phyloP scores from a whole-genome alignment of 202 grass and related monocot species.

The Saccharum hybrid region DNA sequence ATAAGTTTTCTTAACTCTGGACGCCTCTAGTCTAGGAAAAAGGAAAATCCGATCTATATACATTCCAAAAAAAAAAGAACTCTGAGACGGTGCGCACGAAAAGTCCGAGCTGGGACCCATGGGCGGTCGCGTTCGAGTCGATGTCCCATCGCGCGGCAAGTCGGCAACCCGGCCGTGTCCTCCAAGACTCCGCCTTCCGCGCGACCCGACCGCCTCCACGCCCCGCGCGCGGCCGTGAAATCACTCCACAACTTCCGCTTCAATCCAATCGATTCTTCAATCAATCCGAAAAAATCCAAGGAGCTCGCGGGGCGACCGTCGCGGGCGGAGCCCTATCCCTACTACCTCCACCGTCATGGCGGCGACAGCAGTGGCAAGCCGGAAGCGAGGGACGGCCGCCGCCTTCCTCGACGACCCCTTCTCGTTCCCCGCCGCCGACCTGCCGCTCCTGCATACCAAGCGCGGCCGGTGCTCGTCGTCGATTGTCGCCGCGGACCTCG shows the following conservation, averaged over 20 bases:
- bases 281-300: background rate
- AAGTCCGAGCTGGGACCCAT: no score
- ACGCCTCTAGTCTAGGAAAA: no score
- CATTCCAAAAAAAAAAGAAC: no score
- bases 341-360: background rate
- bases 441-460: background rate
- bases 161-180: constrained; percentile 14
- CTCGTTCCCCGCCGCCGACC: background rate
- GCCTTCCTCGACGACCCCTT: constrained; percentile 35
- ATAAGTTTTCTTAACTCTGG: no score
- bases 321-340: constrained; percentile 15
- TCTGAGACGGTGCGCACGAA: no score
- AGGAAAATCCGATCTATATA: no score
- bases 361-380: background rate
- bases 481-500: constrained; percentile 28
- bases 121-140: no score
- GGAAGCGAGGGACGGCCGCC: constrained; percentile 39
- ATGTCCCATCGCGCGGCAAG: constrained; percentile 18
- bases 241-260: background rate
- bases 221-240: background rate
- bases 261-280: background rate
- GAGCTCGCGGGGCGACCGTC: background rate
- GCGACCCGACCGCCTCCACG: background rate
- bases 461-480: constrained; percentile 46
- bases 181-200: constrained; percentile 19